These are phyloP conservation scores for Euphorbia corollata DNA, from an alignment of 441 rosid genomes.

Conservation along the genomic window DNA sequence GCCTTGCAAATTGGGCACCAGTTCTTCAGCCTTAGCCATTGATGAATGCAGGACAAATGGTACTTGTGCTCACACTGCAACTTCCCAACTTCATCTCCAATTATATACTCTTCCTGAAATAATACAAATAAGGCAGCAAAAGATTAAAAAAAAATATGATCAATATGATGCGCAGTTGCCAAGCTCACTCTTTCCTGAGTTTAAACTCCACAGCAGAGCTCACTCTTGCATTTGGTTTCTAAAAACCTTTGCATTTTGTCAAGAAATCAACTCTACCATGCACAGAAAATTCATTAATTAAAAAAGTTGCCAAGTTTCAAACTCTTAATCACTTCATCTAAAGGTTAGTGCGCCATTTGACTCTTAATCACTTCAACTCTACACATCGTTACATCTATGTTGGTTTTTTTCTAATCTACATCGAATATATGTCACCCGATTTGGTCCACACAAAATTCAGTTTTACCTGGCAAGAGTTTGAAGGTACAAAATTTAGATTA, in stretches of 20 bases:
- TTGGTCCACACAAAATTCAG: not conserved
- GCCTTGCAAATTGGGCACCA: slow-evolving; percentile 96
- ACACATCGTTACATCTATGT: too few species aligned
- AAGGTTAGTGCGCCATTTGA: too few species aligned
- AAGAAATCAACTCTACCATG: not conserved
- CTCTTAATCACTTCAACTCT: too few species aligned
- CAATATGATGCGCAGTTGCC: not conserved
- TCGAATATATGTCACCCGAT: not conserved
- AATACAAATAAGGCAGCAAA: not conserved
- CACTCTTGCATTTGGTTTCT: too few species aligned
- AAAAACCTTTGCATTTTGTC: too few species aligned
- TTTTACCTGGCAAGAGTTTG: not conserved
- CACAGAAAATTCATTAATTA: not conserved
- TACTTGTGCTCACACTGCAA: slow-evolving; percentile 69
- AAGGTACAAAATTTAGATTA: not conserved
- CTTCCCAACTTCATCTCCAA: slow-evolving; percentile 72
- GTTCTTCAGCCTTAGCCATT: slow-evolving; percentile 83
- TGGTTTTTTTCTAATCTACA: too few species aligned
- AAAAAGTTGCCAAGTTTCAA: not conserved
- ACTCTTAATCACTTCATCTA: too few species aligned
- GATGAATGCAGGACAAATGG: slow-evolving; percentile 59
- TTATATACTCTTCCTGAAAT: slow-evolving; percentile 78
- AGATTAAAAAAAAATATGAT: not conserved
- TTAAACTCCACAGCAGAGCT: too few species aligned
- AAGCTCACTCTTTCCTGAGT: not conserved